These are phyloP conservation scores for Dioscorea dumetorum DNA, from an alignment of 106 monocot genomes.

Conservation along the genomic window DNA sequence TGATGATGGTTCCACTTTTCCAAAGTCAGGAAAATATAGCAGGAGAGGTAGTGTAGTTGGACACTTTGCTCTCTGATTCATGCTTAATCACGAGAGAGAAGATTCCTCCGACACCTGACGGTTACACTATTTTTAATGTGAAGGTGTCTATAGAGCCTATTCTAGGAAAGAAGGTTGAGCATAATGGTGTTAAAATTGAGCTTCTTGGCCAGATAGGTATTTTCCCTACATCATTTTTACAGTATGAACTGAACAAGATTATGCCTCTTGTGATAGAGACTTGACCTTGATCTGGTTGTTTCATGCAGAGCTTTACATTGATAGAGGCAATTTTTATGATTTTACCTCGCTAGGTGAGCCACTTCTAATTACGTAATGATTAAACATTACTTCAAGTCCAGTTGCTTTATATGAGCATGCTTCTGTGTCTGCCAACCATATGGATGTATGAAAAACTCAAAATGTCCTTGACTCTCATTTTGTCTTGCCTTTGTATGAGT, in stretches of 20 bases:
- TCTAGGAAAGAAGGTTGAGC: slow-evolving; percentile 91
- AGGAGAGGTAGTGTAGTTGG: slow-evolving; percentile 54
- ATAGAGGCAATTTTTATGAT: slow-evolving; percentile 94
- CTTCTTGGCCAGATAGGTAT: slow-evolving; percentile 94
- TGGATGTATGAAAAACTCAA: no score
- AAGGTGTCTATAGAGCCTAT: slow-evolving; percentile 79
- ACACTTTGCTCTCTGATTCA: neutral
- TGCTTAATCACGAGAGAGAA: neutral
- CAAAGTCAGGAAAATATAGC: slow-evolving; percentile 83
- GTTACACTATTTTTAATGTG: slow-evolving; percentile 2
- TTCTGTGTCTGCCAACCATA: no score
- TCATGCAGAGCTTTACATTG: slow-evolving; percentile 82
- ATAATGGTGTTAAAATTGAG: slow-evolving; percentile 90
- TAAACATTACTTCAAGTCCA: no score
- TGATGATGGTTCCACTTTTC: slow-evolving; percentile 72
- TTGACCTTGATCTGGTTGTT: neutral
- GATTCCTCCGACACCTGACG: neutral
- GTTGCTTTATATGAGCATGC: no score
- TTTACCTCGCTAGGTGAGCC: slow-evolving; percentile 91
- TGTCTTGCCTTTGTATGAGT: no score
- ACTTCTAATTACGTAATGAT: neutral
- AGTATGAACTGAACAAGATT: neutral
- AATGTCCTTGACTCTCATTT: no score
- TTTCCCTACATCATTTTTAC: neutral
- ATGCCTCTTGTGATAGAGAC: neutral